Evolutionary conservation across 2,329 filamentous ascomycete species (phyloP).

Genomic region (Pseudogymnoascus destructans): DNA sequence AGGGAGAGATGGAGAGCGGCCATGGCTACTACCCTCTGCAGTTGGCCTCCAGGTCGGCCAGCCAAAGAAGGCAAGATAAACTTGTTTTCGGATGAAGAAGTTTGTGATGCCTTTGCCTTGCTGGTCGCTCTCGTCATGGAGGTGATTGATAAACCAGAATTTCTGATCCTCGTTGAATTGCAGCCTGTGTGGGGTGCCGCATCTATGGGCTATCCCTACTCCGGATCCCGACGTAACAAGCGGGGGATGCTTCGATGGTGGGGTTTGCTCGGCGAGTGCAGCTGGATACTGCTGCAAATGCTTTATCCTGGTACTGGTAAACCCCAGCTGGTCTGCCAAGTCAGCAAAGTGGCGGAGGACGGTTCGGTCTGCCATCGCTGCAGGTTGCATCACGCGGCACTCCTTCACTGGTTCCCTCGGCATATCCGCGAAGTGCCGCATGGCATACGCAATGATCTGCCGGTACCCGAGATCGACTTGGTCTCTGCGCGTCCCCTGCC

Average conservation of each 20-base stretch:
- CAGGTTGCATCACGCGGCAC: constrained; percentile 2
- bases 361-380: constrained; percentile 6
- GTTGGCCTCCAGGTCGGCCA: background rate
- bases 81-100: constrained; percentile 14
- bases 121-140: constrained; percentile 11
- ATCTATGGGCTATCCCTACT: background rate
- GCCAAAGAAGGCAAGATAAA: constrained; percentile 15
- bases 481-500: background rate
- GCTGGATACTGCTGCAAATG: constrained; percentile 10
- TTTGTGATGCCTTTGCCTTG: constrained; percentile 12
- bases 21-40: background rate
- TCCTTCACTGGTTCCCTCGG: constrained; percentile 3
- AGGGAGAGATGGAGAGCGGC: background rate
- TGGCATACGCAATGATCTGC: constrained; percentile 10
- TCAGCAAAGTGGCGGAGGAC: constrained; percentile 7
- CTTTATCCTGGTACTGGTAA: constrained; percentile 4
- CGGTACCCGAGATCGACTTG: constrained; percentile 1
- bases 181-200: background rate
- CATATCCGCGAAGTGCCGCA: constrained; percentile 10
- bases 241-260: background rate
- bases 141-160: constrained; percentile 12
- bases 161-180: constrained; percentile 12
- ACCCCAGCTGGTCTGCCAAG: constrained; percentile 10
- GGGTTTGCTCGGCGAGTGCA: constrained; percentile 1
- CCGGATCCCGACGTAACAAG: constrained; percentile 11